Conservation (phyloP, 2,329 filamentous ascomycete species). For the Colletotrichum tanaceti region DNA sequence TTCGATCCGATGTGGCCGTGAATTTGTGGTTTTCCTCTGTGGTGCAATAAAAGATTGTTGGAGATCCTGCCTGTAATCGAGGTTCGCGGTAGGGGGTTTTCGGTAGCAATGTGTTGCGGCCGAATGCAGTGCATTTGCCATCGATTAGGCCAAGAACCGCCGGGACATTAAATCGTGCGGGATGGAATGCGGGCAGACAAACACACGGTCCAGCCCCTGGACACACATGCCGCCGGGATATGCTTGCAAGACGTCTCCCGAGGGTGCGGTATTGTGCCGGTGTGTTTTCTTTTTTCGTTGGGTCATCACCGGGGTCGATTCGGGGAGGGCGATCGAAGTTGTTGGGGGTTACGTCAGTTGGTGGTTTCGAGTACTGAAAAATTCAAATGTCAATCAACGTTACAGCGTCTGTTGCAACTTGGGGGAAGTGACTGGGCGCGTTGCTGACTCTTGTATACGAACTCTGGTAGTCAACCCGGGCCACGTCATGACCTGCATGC, state of each 20-base stretch:
- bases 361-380: conserved; percentile 12
- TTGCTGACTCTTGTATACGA: conserved; percentile 4
- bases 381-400: conserved; percentile 2
- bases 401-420: not conserved
- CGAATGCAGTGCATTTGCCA: too few species aligned
- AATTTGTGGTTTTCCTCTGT: not conserved
- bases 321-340: not conserved
- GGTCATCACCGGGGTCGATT: too few species aligned
- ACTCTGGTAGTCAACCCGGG: not conserved
- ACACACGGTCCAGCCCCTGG: not conserved
- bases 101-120: too few species aligned
- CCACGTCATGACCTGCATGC: not conserved
- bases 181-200: not conserved
- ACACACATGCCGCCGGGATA: not conserved
- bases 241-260: not conserved
- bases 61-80: too few species aligned
- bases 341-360: not conserved
- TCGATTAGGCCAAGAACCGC: too few species aligned
- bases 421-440: not conserved
- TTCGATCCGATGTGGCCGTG: too few species aligned
- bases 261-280: too few species aligned
- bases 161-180: not conserved
- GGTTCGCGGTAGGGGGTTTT: too few species aligned
- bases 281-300: not conserved
- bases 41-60: too few species aligned